These are phyloP conservation scores for Pyricularia grisea DNA, from an alignment of 2,329 filamentous ascomycete genomes.

Conservation along the genomic window DNA sequence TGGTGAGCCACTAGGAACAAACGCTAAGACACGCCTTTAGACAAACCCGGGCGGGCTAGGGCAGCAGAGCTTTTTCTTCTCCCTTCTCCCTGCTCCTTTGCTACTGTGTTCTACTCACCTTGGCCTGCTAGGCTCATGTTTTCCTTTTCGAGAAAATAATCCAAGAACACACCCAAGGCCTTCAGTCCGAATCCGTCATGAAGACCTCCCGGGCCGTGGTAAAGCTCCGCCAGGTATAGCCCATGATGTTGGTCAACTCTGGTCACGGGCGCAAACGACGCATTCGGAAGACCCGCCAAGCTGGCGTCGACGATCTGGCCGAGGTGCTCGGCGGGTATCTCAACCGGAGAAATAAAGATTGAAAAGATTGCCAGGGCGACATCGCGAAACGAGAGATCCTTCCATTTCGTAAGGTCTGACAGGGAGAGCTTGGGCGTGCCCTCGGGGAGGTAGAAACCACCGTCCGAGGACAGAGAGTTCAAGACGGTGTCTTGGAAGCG, in stretches of 20 bases:
- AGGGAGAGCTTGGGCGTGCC: neutral
- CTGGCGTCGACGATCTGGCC: neutral
- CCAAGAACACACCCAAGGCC: neutral
- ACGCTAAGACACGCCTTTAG: too few relatives aligned
- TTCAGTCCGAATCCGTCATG: neutral
- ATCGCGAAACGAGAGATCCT: neutral
- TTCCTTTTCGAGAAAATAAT: neutral
- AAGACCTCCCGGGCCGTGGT: neutral
- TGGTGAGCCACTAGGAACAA: neutral
- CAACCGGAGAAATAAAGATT: neutral
- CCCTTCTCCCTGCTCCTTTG: neutral
- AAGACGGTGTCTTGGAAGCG: neutral
- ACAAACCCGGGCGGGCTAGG: neutral
- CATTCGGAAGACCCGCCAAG: neutral
- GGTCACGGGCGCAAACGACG: neutral
- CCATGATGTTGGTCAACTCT: neutral
- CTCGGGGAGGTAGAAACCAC: neutral
- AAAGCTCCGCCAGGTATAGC: neutral
- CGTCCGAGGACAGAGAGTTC: neutral
- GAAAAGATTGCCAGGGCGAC: neutral
- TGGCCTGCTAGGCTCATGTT: neutral
- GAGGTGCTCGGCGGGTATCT: slow-evolving; percentile 1
- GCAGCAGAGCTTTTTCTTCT: neutral
- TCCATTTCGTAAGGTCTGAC: neutral
- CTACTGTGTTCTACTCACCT: neutral